Conservation (phyloP, 2,329 filamentous ascomycete species). For the Nemania abortiva region DNA sequence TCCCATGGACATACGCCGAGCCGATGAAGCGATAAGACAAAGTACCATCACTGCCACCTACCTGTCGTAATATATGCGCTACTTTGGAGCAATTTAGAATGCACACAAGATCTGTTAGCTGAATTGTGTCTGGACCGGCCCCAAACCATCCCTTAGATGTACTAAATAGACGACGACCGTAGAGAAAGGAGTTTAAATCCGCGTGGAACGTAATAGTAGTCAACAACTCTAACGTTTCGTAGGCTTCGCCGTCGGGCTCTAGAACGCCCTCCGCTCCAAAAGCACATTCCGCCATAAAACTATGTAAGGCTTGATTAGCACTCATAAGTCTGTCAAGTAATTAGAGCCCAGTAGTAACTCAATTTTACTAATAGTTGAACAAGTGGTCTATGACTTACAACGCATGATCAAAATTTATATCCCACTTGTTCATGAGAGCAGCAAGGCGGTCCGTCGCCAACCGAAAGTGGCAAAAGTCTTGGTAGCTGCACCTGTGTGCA, state of each 20-base stretch:
- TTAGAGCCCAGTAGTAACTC: too few relatives aligned
- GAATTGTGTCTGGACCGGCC: not conserved
- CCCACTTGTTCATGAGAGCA: too few relatives aligned
- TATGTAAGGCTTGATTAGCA: not conserved
- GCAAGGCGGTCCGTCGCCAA: not conserved
- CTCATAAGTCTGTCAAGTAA: too few relatives aligned
- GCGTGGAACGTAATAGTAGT: not conserved
- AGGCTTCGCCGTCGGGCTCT: not conserved
- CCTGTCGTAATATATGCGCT: not conserved
- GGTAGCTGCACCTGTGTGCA: not conserved
- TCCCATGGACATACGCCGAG: not conserved
- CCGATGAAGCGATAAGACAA: not conserved
- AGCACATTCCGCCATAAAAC: not conserved
- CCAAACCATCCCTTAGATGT: not conserved
- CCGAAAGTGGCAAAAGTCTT: not conserved
- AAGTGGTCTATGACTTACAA: not conserved
- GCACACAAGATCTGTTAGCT: not conserved
- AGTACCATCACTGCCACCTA: not conserved
- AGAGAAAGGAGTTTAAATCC: not conserved
- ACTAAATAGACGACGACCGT: not conserved
- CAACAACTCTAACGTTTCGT: not conserved
- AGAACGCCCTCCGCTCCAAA: not conserved
- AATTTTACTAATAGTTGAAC: too few relatives aligned
- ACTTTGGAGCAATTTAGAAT: not conserved
- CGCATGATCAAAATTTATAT: not conserved